Evolutionary conservation across 768 basidiomycete species (phyloP), one percentile per base, ranked within the genome.

Genomic region (Daedaleopsis sinensis): DNA sequence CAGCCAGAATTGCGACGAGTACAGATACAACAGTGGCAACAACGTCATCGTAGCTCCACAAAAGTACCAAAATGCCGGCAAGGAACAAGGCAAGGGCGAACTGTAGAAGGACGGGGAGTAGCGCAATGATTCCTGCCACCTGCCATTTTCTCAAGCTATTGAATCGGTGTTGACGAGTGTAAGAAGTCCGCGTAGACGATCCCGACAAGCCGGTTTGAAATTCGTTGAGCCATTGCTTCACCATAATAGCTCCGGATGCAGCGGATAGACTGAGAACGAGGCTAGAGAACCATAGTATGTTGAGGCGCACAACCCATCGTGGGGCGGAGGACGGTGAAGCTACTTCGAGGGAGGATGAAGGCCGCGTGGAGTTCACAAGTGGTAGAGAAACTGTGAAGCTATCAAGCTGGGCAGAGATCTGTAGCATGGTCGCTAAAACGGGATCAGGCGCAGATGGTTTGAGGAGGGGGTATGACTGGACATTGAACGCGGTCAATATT

Each of bases 211-310:
- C 58, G 42, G 23, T 19, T 4, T 35, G 18, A 44, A 35, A 58
- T 9, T 54, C 36, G 39, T 64, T 63, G 5, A 73, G 64, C 72
- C 73, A 74, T 52, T 73, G 71, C 49, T 71, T 70, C 24, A 68
- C 68, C 37, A 71, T 53, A 58, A 74, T 71, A 46, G 67, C 67
- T 21, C 69, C 52, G 27, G 65, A 66, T 1, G 72, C 68, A 0
- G 70, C 61, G 16, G 66, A 44, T 4, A 74, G 67, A 21, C 65
- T 67, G 44, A 67, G 57, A 2, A 65, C 55, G 13, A 74, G 70
- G 37, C 67, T 68, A 0, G 65, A 52, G 59, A 70, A 70, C 68
- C 70, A 71, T 1, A 72, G 59, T 9, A 43, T 48, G 55, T 73
- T 74, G 49, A 72, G 57, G 32, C 24, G 18, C 13, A 56, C 9